A percentile compares a stretch with the other conserved stretches of the same genome.
phyloP scores from a whole-genome alignment of 108 stramenopile species.

The Nitzschia palea region DNA sequence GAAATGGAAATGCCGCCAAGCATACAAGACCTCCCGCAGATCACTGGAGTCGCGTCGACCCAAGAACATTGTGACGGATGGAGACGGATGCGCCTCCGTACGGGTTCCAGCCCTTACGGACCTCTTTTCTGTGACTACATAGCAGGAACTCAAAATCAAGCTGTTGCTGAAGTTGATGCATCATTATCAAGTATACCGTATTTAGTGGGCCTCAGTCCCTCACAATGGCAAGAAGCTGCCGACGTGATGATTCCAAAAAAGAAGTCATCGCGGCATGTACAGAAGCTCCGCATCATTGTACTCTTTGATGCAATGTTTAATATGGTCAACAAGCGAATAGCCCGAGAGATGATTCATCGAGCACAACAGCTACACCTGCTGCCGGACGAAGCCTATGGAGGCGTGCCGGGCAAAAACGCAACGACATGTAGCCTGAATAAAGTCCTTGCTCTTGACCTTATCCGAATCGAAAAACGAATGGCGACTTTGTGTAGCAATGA shows the following conservation, averaged over 20 bases:
- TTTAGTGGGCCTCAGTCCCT: background rate
- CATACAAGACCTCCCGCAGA: background rate
- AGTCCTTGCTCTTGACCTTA: constrained; percentile 8
- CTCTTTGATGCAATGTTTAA: constrained; percentile 17
- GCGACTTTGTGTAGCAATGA: constrained; percentile 2
- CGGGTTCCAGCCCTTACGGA: background rate
- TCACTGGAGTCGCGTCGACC: background rate
- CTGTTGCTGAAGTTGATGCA: background rate
- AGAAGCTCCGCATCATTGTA: constrained; percentile 2
- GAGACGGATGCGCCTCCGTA: background rate
- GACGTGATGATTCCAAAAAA: background rate
- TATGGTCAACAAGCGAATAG: constrained; percentile 1
- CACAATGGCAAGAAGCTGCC: background rate
- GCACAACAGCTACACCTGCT: background rate
- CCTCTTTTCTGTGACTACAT: background rate
- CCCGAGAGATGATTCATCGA: constrained; percentile 7
- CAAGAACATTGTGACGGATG: background rate
- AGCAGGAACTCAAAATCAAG: background rate
- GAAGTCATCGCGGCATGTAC: no score
- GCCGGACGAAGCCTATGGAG: background rate
- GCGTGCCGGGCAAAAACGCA: background rate
- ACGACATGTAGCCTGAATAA: background rate
- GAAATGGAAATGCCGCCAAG: background rate
- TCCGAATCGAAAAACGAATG: background rate
- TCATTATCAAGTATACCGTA: background rate